Conservation (phyloP, 345 rosid genomes). For the Melaleuca quinquenervia region DNA sequence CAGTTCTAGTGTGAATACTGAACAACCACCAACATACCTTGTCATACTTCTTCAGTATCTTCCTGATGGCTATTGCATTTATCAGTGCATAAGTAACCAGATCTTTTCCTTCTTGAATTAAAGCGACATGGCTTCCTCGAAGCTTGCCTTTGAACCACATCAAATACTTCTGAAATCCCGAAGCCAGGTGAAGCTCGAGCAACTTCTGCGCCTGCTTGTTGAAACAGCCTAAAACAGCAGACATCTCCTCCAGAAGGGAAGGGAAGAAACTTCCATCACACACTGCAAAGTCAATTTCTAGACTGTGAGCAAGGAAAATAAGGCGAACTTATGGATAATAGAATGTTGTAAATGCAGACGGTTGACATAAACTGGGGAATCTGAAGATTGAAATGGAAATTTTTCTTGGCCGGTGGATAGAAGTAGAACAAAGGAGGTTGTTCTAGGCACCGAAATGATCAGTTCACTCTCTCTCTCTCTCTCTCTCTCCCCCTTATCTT, state of each 20-base stretch:
- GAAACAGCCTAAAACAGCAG: slow-evolving; percentile 72
- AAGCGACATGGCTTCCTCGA: slow-evolving; percentile 32
- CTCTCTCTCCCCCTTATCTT: background rate
- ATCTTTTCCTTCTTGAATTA: slow-evolving; percentile 78
- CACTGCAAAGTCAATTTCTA: slow-evolving; percentile 22
- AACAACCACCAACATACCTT: slow-evolving; percentile 29
- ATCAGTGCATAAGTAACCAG: slow-evolving; percentile 79
- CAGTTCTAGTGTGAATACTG: background rate
- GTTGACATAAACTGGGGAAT: background rate
- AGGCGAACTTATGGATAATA: background rate
- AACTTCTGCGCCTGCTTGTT: slow-evolving; percentile 71
- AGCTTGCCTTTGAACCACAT: slow-evolving; percentile 62
- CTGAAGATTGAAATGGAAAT: background rate
- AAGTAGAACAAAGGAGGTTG: background rate
- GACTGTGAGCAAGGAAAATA: background rate
- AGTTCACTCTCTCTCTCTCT: background rate
- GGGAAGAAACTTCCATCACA: slow-evolving; percentile 96
- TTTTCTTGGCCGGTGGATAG: background rate
- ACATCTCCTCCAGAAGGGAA: slow-evolving; percentile 73
- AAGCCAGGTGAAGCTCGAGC: slow-evolving; percentile 79
- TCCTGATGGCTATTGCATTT: slow-evolving; percentile 72
- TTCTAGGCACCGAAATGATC: background rate
- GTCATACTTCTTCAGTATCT: slow-evolving; percentile 92
- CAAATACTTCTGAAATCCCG: slow-evolving; percentile 59
- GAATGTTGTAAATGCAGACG: background rate